Evolutionary conservation across 2,329 filamentous ascomycete species (phyloP).

Genomic region (Ophiostoma himal-ulmi): DNA sequence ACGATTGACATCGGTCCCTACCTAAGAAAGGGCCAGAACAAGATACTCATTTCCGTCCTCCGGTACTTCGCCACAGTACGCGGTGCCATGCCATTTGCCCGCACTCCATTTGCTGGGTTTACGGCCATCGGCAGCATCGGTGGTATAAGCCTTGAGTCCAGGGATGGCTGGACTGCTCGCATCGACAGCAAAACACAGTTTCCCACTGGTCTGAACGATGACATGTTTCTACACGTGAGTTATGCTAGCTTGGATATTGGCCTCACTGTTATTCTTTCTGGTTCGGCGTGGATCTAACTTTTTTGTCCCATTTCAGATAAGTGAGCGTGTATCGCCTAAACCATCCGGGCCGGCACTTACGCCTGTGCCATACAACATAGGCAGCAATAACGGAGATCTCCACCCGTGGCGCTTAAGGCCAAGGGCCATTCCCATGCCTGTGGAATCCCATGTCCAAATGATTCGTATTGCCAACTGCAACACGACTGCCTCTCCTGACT

Average conservation of each 20-base stretch:
- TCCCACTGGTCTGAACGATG: conserved; percentile 33
- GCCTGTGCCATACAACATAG: conserved; percentile 31
- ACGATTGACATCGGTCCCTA: conserved; percentile 30
- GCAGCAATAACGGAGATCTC: conserved; percentile 36
- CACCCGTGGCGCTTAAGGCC: conserved; percentile 37
- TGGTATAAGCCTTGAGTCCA: conserved; percentile 21
- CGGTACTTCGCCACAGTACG: conserved; percentile 30
- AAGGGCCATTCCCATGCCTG: conserved; percentile 35
- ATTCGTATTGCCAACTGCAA: conserved; percentile 28
- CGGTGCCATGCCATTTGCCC: conserved; percentile 32
- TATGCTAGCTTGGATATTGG: too few relatives aligned
- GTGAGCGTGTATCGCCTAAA: conserved; percentile 25
- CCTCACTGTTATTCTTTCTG: not conserved
- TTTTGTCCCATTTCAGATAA: conserved; percentile 26
- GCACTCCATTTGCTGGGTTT: conserved; percentile 30
- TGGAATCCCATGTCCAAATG: conserved; percentile 28
- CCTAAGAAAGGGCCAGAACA: conserved; percentile 30
- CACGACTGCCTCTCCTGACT: conserved; percentile 20
- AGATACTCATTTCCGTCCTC: conserved; percentile 30
- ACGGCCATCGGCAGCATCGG: conserved; percentile 28
- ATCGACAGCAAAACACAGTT: conserved; percentile 29
- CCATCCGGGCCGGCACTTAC: not conserved
- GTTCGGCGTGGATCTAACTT: not conserved
- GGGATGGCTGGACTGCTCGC: conserved; percentile 28
- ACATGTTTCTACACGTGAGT: conserved; percentile 39